Conservation (phyloP, 2,329 filamentous ascomycete species). For the Fulvia fulva region DNA sequence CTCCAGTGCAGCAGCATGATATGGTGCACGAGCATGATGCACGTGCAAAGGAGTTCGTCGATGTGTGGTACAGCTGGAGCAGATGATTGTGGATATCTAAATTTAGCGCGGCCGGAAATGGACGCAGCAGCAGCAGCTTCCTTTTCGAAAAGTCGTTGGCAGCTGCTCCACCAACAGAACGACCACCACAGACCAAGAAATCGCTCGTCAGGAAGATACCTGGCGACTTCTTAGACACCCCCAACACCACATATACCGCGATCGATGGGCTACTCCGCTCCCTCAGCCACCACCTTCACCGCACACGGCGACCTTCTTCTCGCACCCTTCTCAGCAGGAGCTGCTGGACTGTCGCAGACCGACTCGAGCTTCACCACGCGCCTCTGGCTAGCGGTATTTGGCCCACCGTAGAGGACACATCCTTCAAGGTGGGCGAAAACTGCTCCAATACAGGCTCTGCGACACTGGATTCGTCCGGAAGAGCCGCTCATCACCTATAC, state of each 20-base stretch:
- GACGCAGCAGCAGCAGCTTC: not conserved
- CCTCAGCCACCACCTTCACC: conserved; percentile 32
- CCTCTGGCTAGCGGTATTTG: conserved; percentile 44
- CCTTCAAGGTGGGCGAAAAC: conserved; percentile 53
- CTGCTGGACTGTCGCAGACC: conserved; percentile 34
- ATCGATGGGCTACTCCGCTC: conserved; percentile 44
- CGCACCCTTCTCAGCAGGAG: conserved; percentile 33
- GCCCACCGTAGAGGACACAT: conserved; percentile 39
- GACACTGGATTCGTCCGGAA: not conserved
- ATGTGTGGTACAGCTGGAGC: not conserved
- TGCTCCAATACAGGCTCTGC: conserved; percentile 1
- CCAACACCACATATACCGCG: conserved; percentile 3
- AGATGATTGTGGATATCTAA: not conserved
- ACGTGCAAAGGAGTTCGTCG: not conserved
- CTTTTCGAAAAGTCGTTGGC: not conserved
- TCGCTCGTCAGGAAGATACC: conserved; percentile 14
- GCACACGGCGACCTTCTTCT: conserved; percentile 34
- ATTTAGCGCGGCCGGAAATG: not conserved
- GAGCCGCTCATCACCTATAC: not conserved
- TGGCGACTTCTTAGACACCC: conserved; percentile 10
- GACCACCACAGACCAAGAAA: not conserved
- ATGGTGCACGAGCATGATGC: not conserved
- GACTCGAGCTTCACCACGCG: conserved; percentile 47
- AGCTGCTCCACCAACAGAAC: not conserved
- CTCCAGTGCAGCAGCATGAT: not conserved